A percentile compares a stretch with the other conserved stretches of the same genome.
These are phyloP conservation scores for Sextonia rubra DNA, from an alignment of 164 flowering plant species.

Conservation along the genomic window DNA sequence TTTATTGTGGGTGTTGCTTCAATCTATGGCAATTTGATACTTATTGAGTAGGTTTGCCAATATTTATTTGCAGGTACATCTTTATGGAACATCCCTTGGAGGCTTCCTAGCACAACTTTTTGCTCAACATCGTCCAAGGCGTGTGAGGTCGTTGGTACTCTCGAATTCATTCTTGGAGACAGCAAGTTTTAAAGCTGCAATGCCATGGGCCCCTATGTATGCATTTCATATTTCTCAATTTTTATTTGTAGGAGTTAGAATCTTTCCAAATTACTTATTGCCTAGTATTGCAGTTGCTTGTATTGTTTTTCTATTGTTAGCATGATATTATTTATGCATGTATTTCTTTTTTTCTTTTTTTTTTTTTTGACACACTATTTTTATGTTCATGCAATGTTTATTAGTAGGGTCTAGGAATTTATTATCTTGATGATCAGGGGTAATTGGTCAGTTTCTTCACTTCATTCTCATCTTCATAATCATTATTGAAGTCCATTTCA, in stretches of 20 bases:
- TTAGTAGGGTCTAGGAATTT: no score
- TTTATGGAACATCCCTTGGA: slow-evolving; percentile 97
- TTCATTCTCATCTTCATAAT: no score
- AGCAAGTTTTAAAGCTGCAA: slow-evolving; percentile 66
- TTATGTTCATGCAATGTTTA: no score
- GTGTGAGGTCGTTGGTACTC: slow-evolving; percentile 80
- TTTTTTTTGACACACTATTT: no score
- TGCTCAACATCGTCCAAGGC: slow-evolving; percentile 97
- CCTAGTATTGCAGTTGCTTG: background rate
- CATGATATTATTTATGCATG: no score
- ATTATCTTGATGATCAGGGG: no score
- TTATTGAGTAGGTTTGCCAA: slow-evolving; percentile 13
- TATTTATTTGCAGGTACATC: slow-evolving; percentile 62
- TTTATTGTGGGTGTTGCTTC: background rate
- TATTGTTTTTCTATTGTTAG: background rate
- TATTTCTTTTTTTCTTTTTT: no score
- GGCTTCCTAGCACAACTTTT: slow-evolving; percentile 97
- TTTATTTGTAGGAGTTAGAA: background rate
- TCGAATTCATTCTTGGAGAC: slow-evolving; percentile 94
- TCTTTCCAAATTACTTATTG: background rate
- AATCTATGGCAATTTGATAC: background rate
- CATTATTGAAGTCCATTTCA: no score
- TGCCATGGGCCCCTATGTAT: slow-evolving; percentile 99
- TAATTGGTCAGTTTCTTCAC: no score
- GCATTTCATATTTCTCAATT: slow-evolving; percentile 18